Percentiles rank a stretch among this genome's conserved stretches.
phyloP scores from a whole-genome alignment of 148 eudicot genomes.

The Rhododendron simsii region DNA sequence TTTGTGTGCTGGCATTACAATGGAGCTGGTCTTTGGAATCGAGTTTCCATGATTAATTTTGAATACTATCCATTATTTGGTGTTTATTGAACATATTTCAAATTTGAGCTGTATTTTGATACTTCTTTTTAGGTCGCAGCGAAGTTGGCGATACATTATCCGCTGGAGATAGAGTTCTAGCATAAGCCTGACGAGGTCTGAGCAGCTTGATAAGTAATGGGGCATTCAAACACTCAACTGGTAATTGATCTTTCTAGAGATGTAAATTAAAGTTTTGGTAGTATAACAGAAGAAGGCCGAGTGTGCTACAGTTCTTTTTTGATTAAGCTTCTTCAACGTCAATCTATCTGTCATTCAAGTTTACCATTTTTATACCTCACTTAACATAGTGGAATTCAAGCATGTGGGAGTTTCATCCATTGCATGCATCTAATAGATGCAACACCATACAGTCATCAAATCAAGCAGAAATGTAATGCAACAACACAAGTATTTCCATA shows the following conservation, averaged over 20 bases:
- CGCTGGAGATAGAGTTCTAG: slow-evolving; percentile 8
- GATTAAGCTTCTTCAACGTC: background rate
- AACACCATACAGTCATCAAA: background rate
- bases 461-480: background rate
- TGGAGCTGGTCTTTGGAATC: background rate
- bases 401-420: background rate
- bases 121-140: slow-evolving; percentile 9
- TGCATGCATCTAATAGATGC: background rate
- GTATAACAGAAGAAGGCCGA: background rate
- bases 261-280: background rate
- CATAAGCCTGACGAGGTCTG: slow-evolving; percentile 5
- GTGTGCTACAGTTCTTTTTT: background rate
- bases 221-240: background rate
- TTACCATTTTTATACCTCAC: background rate
- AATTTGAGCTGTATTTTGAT: background rate
- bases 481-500: background rate
- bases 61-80: background rate
- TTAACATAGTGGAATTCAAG: background rate
- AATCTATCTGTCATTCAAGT: background rate
- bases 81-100: background rate
- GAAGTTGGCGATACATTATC: slow-evolving; percentile 7
- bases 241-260: background rate
- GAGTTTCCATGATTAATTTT: background rate
- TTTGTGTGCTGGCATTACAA: background rate
- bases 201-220: background rate